Evolutionary conservation across 2,329 filamentous ascomycete species (phyloP), one percentile per base, ranked within the genome.

Genomic region (Verticillium albo-atrum): DNA sequence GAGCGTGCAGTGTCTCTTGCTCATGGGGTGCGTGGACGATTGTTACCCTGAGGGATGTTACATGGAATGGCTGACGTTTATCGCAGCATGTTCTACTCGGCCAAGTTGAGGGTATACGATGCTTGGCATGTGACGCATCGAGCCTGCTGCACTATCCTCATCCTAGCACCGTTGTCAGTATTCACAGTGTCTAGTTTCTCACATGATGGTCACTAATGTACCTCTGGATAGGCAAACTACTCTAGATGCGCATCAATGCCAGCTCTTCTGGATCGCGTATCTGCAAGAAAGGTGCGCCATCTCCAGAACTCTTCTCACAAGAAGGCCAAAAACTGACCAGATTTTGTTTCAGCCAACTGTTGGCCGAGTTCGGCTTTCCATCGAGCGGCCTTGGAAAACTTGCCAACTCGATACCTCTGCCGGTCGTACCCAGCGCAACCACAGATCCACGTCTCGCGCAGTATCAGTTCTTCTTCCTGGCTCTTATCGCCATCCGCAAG

Each of bases 401-500:
- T 12, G 59, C 42, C 15, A 55, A 37, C 20, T 25, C 56, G 9
- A 34, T 58, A 2, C 55, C 59, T 9, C 30, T 58, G 32, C 59
- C 56, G 6, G 32, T 60, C 20, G 28, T 58, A 14, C 56, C 56
- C 10, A 56, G 55, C 20, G 27, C 56, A 3, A 35, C 9, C 6
- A 47, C 54, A 3, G 57, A 57, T n/a, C 42, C 57, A n/a, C 32
- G 53, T 20, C 54, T 27, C 7, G 27, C 35, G 10, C 28, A 59
- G 20, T 57, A 55, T 7, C 57, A 59, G 26, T 59, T 61, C 57
- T 60, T 57, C 30, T 61, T 59, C 27, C 52, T 61, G 34, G 60
- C 57, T 12, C 57, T 61, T 10, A 57, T 61, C 20, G 54, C 60
- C 14, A 50, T 61, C 28, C 47, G 60, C 17, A 59, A 50, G n/a